Base-by-base conservation (phyloP, 2,329 filamentous ascomycete species). In the Plectosphaerella cucumerina region DNA sequence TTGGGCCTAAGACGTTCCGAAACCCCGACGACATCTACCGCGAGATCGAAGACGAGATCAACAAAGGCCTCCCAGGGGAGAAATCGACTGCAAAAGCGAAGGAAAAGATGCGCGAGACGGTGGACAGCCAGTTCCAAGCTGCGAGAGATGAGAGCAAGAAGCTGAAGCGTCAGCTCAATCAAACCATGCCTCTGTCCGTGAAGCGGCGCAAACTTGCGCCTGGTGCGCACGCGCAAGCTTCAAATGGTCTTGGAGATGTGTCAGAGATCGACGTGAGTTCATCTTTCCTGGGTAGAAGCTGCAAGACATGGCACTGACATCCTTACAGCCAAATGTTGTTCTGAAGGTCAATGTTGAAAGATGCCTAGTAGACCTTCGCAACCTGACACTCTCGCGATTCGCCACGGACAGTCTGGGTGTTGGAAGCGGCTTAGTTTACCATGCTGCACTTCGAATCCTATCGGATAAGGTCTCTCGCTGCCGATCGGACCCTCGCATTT, bases 301-400 rank as follows among this genome's bases (percentile, higher is more conserved):
- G n/a, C 14, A 21, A 15, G n/a, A 9, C 21, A 41, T n/a, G 15
- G 14, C 44, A 53, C 45, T 56, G 12, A 31, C 26, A 39, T 47
- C 63, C 71, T 59, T 68, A 59, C 18, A 95, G 85, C 80, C 83
- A 47, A 81, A 87, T 52, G 75, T 91, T 56, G 78, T 92, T 34
- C 75, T 97, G 46, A 83, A 86, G 23, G 76, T 97, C 50, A 97
- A 96, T 64, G 86, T 90, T 61, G 87, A 92, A 50, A 95, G 93
- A 66, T 89, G 90, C 53, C 75, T 86, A 6, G 89, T 97, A 10
- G 85, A 89, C 47, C 76, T 96, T 56, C 89, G 93, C 51, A 96
- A 90, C 60, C 80, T 86, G 56, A 82, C 84, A 18, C 82, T 97
- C 3, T 82, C 86, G 48, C 77, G 84, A n/a, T 81, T 91, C 51